phyloP scores from a whole-genome alignment of 768 basidiomycete species.

The Rhodotorula diobovata region DNA sequence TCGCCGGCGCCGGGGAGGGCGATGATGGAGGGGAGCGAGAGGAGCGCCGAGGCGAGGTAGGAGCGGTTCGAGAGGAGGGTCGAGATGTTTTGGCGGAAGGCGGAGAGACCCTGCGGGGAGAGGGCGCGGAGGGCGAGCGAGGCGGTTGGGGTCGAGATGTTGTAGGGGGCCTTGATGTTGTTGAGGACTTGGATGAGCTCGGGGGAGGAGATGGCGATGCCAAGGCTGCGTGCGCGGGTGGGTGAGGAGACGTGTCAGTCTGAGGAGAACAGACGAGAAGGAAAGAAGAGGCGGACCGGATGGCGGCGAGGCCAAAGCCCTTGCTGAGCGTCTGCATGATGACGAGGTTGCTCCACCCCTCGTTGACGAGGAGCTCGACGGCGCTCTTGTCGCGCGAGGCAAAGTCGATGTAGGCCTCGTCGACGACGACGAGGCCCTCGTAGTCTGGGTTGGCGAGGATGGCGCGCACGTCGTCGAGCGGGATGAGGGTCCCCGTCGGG shows the following conservation, averaged over 20 bases:
- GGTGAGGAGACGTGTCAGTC: background rate
- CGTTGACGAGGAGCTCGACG: conserved; percentile 55
- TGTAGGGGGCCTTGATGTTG: conserved; percentile 97
- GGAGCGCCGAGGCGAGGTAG: conserved; percentile 55
- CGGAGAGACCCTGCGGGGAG: conserved; percentile 56
- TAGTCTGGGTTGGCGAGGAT: conserved; percentile 74
- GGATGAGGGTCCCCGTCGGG: conserved; percentile 82
- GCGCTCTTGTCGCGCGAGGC: conserved; percentile 52
- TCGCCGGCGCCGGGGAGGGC: conserved; percentile 69
- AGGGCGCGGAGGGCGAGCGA: conserved; percentile 74
- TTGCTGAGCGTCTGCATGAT: conserved; percentile 98
- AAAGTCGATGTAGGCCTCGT: conserved; percentile 98
- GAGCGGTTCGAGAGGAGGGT: conserved; percentile 61
- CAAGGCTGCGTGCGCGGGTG: conserved; percentile 62
- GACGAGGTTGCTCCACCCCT: conserved; percentile 78
- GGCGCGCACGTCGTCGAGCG: conserved; percentile 62
- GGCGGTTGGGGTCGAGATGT: conserved; percentile 85
- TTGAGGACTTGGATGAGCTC: conserved; percentile 82
- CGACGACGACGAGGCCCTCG: conserved; percentile 86
- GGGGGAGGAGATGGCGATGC: conserved; percentile 82
- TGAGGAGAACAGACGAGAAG: background rate
- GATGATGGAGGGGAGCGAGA: conserved; percentile 49
- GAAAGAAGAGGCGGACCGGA: conserved; percentile 59
- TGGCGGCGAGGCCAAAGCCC: conserved; percentile 89
- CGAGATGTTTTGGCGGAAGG: conserved; percentile 61